phyloP scores from a whole-genome alignment of 2,329 filamentous ascomycete species.

The Purpureocillium takamizusanense region DNA sequence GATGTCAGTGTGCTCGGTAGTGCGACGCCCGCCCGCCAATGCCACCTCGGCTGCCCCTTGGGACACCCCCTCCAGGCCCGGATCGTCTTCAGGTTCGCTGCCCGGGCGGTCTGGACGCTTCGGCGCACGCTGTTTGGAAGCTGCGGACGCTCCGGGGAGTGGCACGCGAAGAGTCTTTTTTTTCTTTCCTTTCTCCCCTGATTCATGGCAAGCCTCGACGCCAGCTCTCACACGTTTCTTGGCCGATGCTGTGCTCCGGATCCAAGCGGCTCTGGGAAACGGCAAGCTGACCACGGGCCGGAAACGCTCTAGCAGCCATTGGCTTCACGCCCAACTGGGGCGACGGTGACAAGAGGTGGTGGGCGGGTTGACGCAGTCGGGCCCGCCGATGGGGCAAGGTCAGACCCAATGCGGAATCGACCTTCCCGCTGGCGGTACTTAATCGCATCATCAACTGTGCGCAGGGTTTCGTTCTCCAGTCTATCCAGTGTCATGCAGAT shows the following conservation, averaged over 20 bases:
- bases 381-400: conserved; percentile 3
- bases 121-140: too few species aligned
- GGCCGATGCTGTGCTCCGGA: too few species aligned
- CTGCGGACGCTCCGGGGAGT: too few species aligned
- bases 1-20: conserved; percentile 8
- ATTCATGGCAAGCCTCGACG: too few species aligned
- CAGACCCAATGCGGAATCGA: conserved; percentile 3
- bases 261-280: too few species aligned
- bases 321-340: not conserved
- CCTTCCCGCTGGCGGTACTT: not conserved
- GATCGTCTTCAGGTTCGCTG: too few species aligned
- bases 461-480: not conserved
- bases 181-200: too few species aligned
- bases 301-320: conserved; percentile 3
- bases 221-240: too few species aligned
- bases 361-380: conserved; percentile 5
- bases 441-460: not conserved
- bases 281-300: not conserved
- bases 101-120: too few species aligned
- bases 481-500: conserved; percentile 1
- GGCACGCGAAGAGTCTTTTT: too few species aligned
- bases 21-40: conserved; percentile 5
- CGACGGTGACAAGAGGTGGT: not conserved
- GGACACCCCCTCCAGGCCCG: too few species aligned
- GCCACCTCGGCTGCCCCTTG: not conserved